phyloP scores from a whole-genome alignment of 768 basidiomycete species.

The Trametes elegans region DNA sequence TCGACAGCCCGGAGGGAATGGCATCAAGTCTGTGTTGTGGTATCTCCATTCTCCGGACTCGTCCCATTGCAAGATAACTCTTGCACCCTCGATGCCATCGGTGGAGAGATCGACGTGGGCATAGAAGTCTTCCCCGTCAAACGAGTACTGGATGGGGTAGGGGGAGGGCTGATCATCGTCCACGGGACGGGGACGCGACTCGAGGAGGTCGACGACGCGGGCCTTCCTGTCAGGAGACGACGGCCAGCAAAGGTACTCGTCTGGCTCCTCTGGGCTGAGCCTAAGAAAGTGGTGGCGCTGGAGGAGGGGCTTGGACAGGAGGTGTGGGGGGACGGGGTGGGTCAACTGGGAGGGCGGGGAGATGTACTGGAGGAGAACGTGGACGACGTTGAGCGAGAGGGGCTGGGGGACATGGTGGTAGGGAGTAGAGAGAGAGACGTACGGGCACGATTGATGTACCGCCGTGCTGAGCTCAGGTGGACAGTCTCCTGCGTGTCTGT shows the following conservation, averaged over 20 bases:
- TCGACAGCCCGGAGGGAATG: conserved; percentile 52
- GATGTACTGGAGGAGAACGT: conserved; percentile 57
- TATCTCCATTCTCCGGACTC: conserved; percentile 58
- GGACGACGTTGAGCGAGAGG: conserved; percentile 39
- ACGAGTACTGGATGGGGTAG: conserved; percentile 38
- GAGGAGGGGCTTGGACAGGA: conserved; percentile 56
- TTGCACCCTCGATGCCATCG: conserved; percentile 38
- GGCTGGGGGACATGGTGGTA: conserved; percentile 34
- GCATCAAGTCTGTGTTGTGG: conserved; percentile 67
- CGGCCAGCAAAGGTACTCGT: conserved; percentile 71
- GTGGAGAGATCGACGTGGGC: conserved; percentile 46
- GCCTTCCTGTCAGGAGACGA: conserved; percentile 33
- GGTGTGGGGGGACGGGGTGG: conserved; percentile 54
- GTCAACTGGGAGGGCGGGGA: conserved; percentile 46
- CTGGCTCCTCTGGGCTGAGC: conserved; percentile 47
- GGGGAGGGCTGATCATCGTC: conserved; percentile 27
- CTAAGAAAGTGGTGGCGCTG: conserved; percentile 67
- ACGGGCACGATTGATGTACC: conserved; percentile 4
- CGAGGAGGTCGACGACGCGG: conserved; percentile 44
- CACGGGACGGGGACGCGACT: conserved; percentile 33
- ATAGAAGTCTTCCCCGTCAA: conserved; percentile 50
- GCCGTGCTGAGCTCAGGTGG: conserved; percentile 5
- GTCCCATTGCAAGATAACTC: conserved; percentile 72
- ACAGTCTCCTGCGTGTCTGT: too few relatives aligned
- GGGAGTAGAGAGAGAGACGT: conserved; percentile 6